Percentiles rank a stretch among this genome's conserved stretches.
These are phyloP conservation scores for Conoideocrella luteorostrata DNA, from an alignment of 2,329 filamentous ascomycete species.

Conservation along the genomic window DNA sequence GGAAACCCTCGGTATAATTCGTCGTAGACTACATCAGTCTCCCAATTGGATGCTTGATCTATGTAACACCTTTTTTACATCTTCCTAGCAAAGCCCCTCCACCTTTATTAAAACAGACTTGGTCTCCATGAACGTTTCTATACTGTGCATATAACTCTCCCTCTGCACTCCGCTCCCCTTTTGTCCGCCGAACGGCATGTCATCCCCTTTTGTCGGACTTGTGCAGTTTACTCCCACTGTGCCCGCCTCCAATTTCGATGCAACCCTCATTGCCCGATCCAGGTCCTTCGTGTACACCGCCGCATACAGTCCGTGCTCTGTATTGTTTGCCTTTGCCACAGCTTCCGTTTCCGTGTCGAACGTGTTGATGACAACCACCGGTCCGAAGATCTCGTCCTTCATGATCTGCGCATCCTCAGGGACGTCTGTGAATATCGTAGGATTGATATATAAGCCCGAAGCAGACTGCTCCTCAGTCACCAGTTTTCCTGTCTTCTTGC, in stretches of 20 bases:
- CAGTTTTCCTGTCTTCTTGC: constrained; percentile 31
- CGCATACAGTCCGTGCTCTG: constrained; percentile 48
- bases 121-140: too few species aligned
- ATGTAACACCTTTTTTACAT: too few species aligned
- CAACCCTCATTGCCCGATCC: constrained; percentile 34
- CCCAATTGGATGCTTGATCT: too few species aligned
- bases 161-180: constrained; percentile 13
- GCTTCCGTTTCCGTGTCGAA: constrained; percentile 28
- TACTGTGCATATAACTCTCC: too few species aligned
- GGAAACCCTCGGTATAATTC: too few species aligned
- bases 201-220: constrained; percentile 11
- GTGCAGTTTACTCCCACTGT: constrained; percentile 53
- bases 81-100: too few species aligned
- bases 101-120: too few species aligned
- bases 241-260: constrained; percentile 50
- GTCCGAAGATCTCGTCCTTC: constrained; percentile 58
- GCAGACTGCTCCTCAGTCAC: constrained; percentile 10
- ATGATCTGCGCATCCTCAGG: constrained; percentile 36
- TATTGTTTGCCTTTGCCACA: constrained; percentile 31
- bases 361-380: constrained; percentile 51
- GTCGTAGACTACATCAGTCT: too few species aligned
- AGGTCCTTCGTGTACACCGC: constrained; percentile 52
- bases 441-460: constrained; percentile 22
- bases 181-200: constrained; percentile 17
- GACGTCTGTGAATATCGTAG: constrained; percentile 22